Conservation (phyloP, 139 green algal genomes). For the Chlamydomonas schloesseri region DNA sequence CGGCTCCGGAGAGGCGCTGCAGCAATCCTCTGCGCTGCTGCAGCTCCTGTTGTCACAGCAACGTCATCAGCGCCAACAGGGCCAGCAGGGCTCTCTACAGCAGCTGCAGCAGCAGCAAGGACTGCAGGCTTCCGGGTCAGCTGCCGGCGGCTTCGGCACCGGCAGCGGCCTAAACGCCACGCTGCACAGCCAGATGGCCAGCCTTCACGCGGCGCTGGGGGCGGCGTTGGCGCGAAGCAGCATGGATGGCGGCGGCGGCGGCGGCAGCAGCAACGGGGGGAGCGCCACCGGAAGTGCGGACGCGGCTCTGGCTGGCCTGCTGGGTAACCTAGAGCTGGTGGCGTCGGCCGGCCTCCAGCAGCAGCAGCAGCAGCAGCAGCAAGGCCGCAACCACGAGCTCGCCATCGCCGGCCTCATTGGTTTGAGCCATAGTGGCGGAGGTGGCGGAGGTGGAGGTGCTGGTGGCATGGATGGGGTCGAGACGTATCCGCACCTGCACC, state of each 20-base stretch:
- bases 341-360: not conserved
- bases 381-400: not conserved
- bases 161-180: no score
- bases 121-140: no score
- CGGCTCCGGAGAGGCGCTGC: not conserved
- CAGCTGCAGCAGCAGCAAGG: conserved; percentile 3
- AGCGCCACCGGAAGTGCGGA: not conserved
- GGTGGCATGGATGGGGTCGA: not conserved
- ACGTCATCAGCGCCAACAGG: not conserved
- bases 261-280: not conserved
- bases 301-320: not conserved
- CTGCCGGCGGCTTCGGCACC: no score
- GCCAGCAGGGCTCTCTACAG: no score
- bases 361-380: not conserved
- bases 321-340: not conserved
- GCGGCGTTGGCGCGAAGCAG: not conserved
- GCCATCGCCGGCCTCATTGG: no score
- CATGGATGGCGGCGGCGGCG: no score
- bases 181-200: not conserved
- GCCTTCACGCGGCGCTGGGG: not conserved
- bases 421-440: no score
- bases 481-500: not conserved
- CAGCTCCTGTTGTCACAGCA: not conserved
- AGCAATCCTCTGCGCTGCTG: not conserved
- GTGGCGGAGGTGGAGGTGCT: no score